phyloP scores from a whole-genome alignment of 768 basidiomycete genomes.

The Boletus sp. region DNA sequence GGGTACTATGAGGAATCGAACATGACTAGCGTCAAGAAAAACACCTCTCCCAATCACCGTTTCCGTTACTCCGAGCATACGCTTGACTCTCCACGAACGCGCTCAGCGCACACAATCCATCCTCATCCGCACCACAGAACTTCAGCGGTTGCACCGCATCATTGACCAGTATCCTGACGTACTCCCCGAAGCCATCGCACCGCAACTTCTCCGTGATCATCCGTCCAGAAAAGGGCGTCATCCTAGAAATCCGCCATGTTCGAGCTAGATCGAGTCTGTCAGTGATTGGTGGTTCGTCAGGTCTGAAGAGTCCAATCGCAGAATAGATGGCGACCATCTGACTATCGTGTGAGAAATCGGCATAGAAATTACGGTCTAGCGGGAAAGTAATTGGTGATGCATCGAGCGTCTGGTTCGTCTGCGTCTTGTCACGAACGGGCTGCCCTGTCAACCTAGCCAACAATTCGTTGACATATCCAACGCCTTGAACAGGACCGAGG shows the following conservation, averaged over 20 bases:
- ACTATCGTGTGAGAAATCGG: constrained; percentile 88
- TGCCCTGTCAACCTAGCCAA: constrained; percentile 69
- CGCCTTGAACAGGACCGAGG: constrained; percentile 75
- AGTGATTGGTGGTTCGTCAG: constrained; percentile 20
- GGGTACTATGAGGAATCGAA: no score
- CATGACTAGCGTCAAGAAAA: constrained; percentile 30
- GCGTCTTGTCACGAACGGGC: constrained; percentile 67
- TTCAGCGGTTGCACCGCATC: constrained; percentile 63
- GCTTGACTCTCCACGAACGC: constrained; percentile 69
- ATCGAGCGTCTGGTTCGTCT: constrained; percentile 79
- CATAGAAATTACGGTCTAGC: constrained; percentile 61
- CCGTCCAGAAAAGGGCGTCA: constrained; percentile 74
- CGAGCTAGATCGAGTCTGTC: constrained; percentile 25
- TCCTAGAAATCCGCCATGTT: constrained; percentile 52
- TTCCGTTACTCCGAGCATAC: constrained; percentile 66
- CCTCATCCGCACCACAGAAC: constrained; percentile 53
- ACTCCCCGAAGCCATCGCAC: constrained; percentile 42
- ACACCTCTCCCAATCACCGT: constrained; percentile 71
- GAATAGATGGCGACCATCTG: constrained; percentile 76
- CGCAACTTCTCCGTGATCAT: constrained; percentile 72
- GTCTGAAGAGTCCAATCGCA: constrained; percentile 56
- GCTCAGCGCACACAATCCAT: constrained; percentile 63
- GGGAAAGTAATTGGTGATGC: constrained; percentile 68
- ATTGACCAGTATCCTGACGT: constrained; percentile 76
- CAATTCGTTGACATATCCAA: constrained; percentile 90